Percentiles rank a stretch among this genome's conserved stretches.
Evolutionary conservation across 2,329 filamentous ascomycete species (phyloP).

Genomic region (Conoideocrella luteorostrata): DNA sequence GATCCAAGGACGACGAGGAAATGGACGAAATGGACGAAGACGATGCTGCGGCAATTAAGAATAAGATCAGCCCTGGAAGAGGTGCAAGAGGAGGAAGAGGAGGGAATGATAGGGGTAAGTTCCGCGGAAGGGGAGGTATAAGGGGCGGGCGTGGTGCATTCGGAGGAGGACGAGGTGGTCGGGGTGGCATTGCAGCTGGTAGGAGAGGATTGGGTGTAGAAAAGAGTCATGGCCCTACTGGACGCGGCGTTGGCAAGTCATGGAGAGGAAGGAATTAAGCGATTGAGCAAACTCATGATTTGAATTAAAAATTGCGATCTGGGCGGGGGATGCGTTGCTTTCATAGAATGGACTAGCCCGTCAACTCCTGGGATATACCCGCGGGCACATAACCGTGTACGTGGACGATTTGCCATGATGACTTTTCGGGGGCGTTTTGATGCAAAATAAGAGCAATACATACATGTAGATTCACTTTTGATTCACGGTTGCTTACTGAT

Average conservation of each 20-base stretch:
- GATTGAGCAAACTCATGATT: neutral
- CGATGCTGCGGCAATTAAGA: conserved; percentile 47
- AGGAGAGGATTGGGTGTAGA: conserved; percentile 45
- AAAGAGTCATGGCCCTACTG: conserved; percentile 36
- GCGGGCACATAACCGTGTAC: neutral
- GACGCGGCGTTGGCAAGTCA: conserved; percentile 36
- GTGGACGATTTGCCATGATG: neutral
- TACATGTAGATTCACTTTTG: no score
- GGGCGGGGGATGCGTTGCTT: neutral
- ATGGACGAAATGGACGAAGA: conserved; percentile 48
- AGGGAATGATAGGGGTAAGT: conserved; percentile 19
- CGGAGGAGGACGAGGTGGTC: conserved; percentile 37
- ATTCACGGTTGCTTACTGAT: no score
- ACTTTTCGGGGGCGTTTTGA: neutral
- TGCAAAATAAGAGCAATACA: no score
- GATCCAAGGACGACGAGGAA: conserved; percentile 40
- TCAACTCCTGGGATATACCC: conserved; percentile 2
- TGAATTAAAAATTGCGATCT: neutral
- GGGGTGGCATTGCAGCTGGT: conserved; percentile 39
- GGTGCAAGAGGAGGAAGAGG: conserved; percentile 24
- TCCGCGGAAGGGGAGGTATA: conserved; percentile 24
- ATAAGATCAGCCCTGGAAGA: conserved; percentile 35
- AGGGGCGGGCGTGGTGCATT: conserved; percentile 27
- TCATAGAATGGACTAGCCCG: neutral
- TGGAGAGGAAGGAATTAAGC: conserved; percentile 18